phyloP scores from a whole-genome alignment of 208 protist genomes.

The Naegleria lovaniensis region DNA sequence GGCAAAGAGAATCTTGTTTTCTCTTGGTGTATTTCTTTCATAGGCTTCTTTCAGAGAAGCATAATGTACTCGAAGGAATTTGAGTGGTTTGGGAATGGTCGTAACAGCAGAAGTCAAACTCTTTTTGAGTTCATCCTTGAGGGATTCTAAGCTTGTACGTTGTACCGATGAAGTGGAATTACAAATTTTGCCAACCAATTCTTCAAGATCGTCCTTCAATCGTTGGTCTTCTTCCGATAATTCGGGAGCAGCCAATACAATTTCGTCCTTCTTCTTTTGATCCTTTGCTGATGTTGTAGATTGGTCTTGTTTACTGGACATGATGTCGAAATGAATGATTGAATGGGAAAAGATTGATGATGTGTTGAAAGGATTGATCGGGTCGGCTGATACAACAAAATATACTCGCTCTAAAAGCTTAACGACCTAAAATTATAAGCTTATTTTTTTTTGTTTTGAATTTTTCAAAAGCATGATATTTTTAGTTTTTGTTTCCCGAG shows the following conservation, averaged over 20 bases:
- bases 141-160: constrained; percentile 70
- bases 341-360: no score
- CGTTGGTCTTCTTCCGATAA: neutral
- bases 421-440: no score
- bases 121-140: constrained; percentile 85
- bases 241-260: neutral
- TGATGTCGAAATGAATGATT: no score
- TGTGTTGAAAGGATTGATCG: no score
- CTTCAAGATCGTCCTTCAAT: neutral
- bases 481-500: no score
- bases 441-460: no score
- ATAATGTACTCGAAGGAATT: constrained; percentile 94
- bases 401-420: no score
- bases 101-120: constrained; percentile 91
- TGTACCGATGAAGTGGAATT: constrained; percentile 29
- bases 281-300: neutral
- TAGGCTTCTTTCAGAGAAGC: constrained; percentile 73
- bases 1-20: constrained; percentile 66
- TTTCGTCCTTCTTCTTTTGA: neutral
- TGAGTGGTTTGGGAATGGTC: constrained; percentile 98
- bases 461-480: no score
- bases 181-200: neutral
- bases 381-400: no score
- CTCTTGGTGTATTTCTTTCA: constrained; percentile 40
- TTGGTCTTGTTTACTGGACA: no score